phyloP scores from a whole-genome alignment of 1,139 yeast species.

The Geotrichum aggregatum region DNA sequence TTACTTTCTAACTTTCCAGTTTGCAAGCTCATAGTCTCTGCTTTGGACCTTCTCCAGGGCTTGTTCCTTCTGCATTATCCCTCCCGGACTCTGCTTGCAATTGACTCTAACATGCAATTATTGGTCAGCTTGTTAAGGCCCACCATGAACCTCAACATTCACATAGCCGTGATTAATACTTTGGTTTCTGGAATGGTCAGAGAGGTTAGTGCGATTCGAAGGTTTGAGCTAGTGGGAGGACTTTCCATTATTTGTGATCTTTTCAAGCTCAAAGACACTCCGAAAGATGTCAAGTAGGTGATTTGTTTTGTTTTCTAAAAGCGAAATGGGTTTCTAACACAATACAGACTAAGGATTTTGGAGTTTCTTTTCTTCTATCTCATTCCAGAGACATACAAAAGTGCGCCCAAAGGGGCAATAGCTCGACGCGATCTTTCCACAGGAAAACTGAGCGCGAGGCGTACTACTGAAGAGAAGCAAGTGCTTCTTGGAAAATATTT shows the following conservation, averaged over 20 bases:
- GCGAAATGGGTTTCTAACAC: neutral
- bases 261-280: constrained; percentile 40
- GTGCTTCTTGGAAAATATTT: constrained; percentile 48
- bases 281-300: constrained; percentile 37
- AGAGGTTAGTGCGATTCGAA: constrained; percentile 53
- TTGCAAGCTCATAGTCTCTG: constrained; percentile 25
- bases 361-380: constrained; percentile 71
- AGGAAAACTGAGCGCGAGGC: constrained; percentile 4
- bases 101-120: constrained; percentile 27
- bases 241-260: constrained; percentile 50
- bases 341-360: constrained; percentile 48
- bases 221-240: constrained; percentile 59
- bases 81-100: constrained; percentile 49
- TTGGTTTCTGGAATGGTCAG: constrained; percentile 59
- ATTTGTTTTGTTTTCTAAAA: neutral
- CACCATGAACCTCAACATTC: constrained; percentile 31
- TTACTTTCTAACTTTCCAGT: constrained; percentile 14
- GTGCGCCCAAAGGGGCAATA: constrained; percentile 23
- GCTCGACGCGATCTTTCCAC: constrained; percentile 12
- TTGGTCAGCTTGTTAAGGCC: constrained; percentile 16
- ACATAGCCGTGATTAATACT: constrained; percentile 52
- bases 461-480: constrained; percentile 52
- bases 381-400: constrained; percentile 52
- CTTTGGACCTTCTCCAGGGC: constrained; percentile 56
- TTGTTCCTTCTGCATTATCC: constrained; percentile 56